Evolutionary conservation across 352 stramenopile species (phyloP), one percentile per base, ranked within the genome.

Genomic region (Phytophthora podocarpi): DNA sequence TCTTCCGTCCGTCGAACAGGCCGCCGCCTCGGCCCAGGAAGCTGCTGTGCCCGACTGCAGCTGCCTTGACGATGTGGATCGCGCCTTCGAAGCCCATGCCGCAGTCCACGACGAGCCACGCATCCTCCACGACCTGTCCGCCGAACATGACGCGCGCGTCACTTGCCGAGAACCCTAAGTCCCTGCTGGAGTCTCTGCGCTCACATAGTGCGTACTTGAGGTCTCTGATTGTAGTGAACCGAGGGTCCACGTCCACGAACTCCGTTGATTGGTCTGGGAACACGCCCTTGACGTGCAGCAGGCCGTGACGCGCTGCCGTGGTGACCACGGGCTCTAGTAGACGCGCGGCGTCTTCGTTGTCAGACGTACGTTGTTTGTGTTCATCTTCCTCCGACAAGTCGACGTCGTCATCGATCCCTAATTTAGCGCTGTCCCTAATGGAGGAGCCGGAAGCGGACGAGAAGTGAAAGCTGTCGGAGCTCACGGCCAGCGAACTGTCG

Each of bases 51-150:
- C 31, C 55, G 0, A 55, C 39, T 15, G 42, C 45, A 27, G 60
- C 58, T 56, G 73, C 72, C 37, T 77, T 76, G 13, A 93, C 76
- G 46, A 95, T 79, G 50, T 90, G 72, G 41, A 95, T 84, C 28
- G 68, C 70, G 28, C 84, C 86, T 61, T 92, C 82, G 8, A 91
- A 78, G 21, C 67, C 65, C 50, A 93, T 75, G 32, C 84, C 86
- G 52, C 86, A 95, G 67, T 95, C 86, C n/a, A 93, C 57, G 0
- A 92, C 75, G 35, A 90, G 69, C 84, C 82, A 92, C 55, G 90
- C 84, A 51, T 92, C 79, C 32, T 93, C 76, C 26, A 92, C 81
- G 11, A 89, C 36, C 28, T 92, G 80, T 0, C 79, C 77, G 46
- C 87, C 82, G 34, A 95, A 89, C 80, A 91, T 88, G 55, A 95